phyloP scores from a whole-genome alignment of 805 yeast species.

The Barnettozyma siamensis region DNA sequence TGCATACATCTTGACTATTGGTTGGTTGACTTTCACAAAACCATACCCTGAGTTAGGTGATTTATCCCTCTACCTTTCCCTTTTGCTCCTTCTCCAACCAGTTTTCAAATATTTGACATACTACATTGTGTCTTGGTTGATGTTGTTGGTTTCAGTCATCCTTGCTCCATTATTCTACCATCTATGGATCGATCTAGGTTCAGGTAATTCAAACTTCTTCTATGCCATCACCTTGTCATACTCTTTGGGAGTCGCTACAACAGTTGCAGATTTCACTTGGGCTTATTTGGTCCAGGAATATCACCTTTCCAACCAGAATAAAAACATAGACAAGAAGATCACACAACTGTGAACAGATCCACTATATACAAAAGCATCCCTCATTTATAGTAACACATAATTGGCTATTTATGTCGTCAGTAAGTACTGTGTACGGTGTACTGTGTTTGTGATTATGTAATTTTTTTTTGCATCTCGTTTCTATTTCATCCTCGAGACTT shows the following conservation, averaged over 20 bases:
- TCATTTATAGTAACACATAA: too few species aligned
- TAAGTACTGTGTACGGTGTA: too few species aligned
- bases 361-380: too few species aligned
- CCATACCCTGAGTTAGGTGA: conserved; percentile 87
- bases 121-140: conserved; percentile 43
- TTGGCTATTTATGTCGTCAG: too few species aligned
- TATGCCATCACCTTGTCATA: conserved; percentile 88
- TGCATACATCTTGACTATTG: conserved; percentile 43
- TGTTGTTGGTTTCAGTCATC: conserved; percentile 51
- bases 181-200: conserved; percentile 89
- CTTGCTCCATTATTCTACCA: conserved; percentile 87
- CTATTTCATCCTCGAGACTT: too few species aligned
- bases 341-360: conserved; percentile 7
- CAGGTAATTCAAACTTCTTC: conserved; percentile 94
- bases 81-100: conserved; percentile 43
- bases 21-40: conserved; percentile 59
- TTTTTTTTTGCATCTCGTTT: too few species aligned
- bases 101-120: conserved; percentile 41
- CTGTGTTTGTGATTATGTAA: too few species aligned
- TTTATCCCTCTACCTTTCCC: conserved; percentile 47
- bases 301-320: conserved; percentile 8
- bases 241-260: conserved; percentile 60
- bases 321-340: conserved; percentile 5
- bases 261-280: conserved; percentile 78
- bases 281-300: conserved; percentile 31